Conservation (phyloP, 768 basidiomycete species). For the Exsudoporus frostii region DNA sequence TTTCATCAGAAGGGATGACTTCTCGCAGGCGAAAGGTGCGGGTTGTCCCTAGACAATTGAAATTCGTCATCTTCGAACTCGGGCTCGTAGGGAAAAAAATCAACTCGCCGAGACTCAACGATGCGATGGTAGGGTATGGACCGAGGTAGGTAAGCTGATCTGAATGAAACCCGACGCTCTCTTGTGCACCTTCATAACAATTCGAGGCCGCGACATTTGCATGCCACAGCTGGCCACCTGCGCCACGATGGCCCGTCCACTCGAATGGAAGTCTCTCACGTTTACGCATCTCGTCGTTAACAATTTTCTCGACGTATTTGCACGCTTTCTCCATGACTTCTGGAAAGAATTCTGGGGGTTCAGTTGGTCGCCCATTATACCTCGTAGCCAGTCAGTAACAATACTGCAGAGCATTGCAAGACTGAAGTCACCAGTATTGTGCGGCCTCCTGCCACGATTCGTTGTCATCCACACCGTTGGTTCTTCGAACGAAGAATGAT, state of each 20-base stretch:
- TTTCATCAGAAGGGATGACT: slow-evolving; percentile 65
- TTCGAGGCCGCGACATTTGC: slow-evolving; percentile 87
- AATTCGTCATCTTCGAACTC: background rate
- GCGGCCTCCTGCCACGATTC: slow-evolving; percentile 69
- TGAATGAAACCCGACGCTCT: slow-evolving; percentile 79
- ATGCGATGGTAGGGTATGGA: slow-evolving; percentile 83
- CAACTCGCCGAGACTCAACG: slow-evolving; percentile 67
- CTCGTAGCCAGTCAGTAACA: slow-evolving; percentile 35
- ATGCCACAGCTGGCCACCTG: slow-evolving; percentile 47
- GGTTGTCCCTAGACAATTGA: slow-evolving; percentile 49
- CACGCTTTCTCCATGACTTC: slow-evolving; percentile 79
- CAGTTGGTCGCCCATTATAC: slow-evolving; percentile 75
- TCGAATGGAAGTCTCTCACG: slow-evolving; percentile 62
- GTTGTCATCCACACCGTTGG: slow-evolving; percentile 41
- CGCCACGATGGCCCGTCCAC: slow-evolving; percentile 45
- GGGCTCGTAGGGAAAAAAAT: background rate
- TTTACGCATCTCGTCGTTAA: slow-evolving; percentile 66
- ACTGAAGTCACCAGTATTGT: slow-evolving; percentile 58
- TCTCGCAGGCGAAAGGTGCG: slow-evolving; percentile 74
- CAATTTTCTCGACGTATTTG: slow-evolving; percentile 60
- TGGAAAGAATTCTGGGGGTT: slow-evolving; percentile 56
- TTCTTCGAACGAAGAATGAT: slow-evolving; percentile 65
- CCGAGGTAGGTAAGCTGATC: slow-evolving; percentile 81
- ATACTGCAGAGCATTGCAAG: background rate
- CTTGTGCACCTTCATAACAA: slow-evolving; percentile 78